phyloP scores from a whole-genome alignment of 345 rosid genomes.

The Populus nigra region DNA sequence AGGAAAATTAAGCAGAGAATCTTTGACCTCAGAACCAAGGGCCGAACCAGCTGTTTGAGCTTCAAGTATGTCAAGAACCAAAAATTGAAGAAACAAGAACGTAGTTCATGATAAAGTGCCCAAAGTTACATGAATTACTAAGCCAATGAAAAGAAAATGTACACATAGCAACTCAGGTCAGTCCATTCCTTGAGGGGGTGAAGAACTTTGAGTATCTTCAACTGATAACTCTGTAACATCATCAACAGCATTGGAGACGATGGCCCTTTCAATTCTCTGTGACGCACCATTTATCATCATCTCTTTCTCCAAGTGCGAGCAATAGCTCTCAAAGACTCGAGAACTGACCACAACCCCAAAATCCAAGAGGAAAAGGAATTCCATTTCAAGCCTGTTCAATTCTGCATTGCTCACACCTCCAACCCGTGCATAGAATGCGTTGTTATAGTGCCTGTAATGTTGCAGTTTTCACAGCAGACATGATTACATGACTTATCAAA shows the following conservation, averaged over 20 bases:
- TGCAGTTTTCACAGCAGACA: neutral
- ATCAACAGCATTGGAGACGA: conserved; percentile 13
- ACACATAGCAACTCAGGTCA: neutral
- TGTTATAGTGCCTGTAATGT: conserved; percentile 66
- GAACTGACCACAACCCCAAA: conserved; percentile 56
- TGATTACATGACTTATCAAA: too few relatives aligned
- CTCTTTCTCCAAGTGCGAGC: conserved; percentile 70
- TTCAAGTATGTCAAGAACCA: too few relatives aligned
- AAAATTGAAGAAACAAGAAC: neutral
- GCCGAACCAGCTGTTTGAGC: too few relatives aligned
- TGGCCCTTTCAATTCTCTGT: conserved; percentile 17
- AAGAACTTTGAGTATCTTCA: conserved; percentile 20
- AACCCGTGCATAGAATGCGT: conserved; percentile 69
- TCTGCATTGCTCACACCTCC: conserved; percentile 89
- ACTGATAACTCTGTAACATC: conserved; percentile 27
- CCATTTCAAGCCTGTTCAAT: conserved; percentile 72
- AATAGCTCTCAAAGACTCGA: conserved; percentile 68
- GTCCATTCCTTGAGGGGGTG: conserved; percentile 19
- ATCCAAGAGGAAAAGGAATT: conserved; percentile 76
- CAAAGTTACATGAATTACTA: neutral
- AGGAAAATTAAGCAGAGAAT: neutral
- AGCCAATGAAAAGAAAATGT: neutral
- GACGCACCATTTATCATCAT: conserved; percentile 31
- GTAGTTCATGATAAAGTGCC: too few relatives aligned
- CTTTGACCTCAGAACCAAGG: neutral